Percentiles rank a stretch among this genome's conserved stretches.
phyloP scores from a whole-genome alignment of 352 stramenopile species.

The Aphanomyces stellatus region DNA sequence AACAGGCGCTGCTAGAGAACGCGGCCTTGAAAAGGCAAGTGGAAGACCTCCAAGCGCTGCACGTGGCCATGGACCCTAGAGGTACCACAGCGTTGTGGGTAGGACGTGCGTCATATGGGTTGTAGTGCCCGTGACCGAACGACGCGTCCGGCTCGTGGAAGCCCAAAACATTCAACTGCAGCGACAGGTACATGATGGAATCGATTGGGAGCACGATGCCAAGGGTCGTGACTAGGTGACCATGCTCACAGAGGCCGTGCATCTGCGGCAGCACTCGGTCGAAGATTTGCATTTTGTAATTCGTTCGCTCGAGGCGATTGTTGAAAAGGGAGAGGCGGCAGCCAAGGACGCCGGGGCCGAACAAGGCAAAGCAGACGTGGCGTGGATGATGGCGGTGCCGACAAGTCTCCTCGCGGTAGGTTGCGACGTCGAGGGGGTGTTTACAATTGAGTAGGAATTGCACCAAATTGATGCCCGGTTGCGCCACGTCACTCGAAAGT shows the following conservation, averaged over 20 bases:
- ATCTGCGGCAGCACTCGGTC: neutral
- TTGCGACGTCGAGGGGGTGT: neutral
- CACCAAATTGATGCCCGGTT: neutral
- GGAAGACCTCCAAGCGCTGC: neutral
- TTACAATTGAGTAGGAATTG: neutral
- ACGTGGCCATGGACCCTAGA: neutral
- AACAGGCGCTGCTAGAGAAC: constrained; percentile 24
- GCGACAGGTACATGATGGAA: constrained; percentile 5
- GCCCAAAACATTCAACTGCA: constrained; percentile 2
- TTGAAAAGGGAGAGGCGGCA: neutral
- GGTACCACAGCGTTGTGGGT: too few relatives aligned
- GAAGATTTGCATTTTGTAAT: neutral
- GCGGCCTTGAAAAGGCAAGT: constrained; percentile 12
- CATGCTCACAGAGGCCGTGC: neutral
- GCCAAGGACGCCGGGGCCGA: constrained; percentile 2
- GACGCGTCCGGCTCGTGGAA: neutral
- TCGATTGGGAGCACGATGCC: neutral
- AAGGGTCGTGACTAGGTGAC: neutral
- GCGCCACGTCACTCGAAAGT: neutral
- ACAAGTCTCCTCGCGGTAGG: neutral
- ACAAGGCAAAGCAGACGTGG: neutral
- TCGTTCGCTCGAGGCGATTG: neutral
- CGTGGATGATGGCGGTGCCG: neutral
- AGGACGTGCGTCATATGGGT: too few relatives aligned
- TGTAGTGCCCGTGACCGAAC: too few relatives aligned